A percentile compares a stretch with the other conserved stretches of the same genome.
phyloP scores from a whole-genome alignment of 106 monocot genomes.

The Allium cepa region DNA sequence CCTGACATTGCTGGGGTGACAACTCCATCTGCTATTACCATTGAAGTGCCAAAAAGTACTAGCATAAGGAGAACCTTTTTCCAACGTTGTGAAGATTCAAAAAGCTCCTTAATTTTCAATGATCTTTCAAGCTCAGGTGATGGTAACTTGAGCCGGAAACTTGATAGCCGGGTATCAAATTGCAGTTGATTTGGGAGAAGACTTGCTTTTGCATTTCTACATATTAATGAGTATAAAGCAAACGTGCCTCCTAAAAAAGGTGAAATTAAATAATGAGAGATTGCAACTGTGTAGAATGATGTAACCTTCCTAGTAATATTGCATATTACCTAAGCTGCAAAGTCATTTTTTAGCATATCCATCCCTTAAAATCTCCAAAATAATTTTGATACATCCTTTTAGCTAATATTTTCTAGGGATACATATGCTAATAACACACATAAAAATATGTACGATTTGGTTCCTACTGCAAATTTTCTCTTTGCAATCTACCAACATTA shows the following conservation, averaged over 20 bases:
- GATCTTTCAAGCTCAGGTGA: slow-evolving; percentile 78
- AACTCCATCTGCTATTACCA: slow-evolving; percentile 90
- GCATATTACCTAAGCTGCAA: too few relatives aligned
- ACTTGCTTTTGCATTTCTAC: slow-evolving; percentile 85
- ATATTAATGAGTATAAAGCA: slow-evolving; percentile 91
- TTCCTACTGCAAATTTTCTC: too few relatives aligned
- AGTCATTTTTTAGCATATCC: too few relatives aligned
- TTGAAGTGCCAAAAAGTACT: slow-evolving; percentile 86
- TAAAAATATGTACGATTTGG: too few relatives aligned
- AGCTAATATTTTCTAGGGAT: too few relatives aligned
- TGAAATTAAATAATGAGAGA: slow-evolving; percentile 6
- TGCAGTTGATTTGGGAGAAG: slow-evolving; percentile 79
- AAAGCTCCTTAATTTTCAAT: slow-evolving; percentile 56
- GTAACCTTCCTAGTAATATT: not conserved
- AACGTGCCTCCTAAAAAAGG: slow-evolving; percentile 66
- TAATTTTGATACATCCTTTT: too few relatives aligned
- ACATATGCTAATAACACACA: too few relatives aligned
- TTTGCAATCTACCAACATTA: not conserved
- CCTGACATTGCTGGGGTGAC: slow-evolving; percentile 95
- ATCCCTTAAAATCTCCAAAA: too few relatives aligned
- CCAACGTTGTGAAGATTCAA: slow-evolving; percentile 46
- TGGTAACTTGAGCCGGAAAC: slow-evolving; percentile 67
- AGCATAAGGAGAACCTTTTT: slow-evolving; percentile 69
- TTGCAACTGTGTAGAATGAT: not conserved
- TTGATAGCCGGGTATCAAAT: slow-evolving; percentile 71